These are phyloP conservation scores for Plasmodium ovale DNA, from an alignment of 169 alveolate genomes.

Conservation along the genomic window DNA sequence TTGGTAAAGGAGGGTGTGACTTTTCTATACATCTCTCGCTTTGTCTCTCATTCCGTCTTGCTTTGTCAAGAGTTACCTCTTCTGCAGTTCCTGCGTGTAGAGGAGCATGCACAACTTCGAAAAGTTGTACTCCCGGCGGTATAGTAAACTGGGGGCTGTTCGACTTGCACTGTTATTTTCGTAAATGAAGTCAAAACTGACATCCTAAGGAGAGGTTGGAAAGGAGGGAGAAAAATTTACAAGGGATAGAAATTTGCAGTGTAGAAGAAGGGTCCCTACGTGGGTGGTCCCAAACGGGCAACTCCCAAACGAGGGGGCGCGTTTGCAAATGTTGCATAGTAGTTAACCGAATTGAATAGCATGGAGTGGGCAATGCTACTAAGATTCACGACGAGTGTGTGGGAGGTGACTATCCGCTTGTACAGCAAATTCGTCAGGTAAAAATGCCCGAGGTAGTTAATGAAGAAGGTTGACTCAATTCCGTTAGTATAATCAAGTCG, in stretches of 20 bases:
- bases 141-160: slow-evolving; percentile 27
- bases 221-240: background rate
- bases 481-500: slow-evolving; percentile 43
- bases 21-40: background rate
- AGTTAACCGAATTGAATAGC: slow-evolving; percentile 17
- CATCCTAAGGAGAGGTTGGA: slow-evolving; percentile 21
- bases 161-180: background rate
- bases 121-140: slow-evolving; percentile 59
- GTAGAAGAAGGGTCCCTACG: too few species aligned
- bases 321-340: too few species aligned
- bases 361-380: slow-evolving; percentile 64
- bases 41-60: background rate
- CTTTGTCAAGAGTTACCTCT: slow-evolving; percentile 12
- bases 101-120: slow-evolving; percentile 70
- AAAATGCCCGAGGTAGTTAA: slow-evolving; percentile 73
- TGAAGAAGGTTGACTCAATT: slow-evolving; percentile 32
- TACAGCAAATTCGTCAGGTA: slow-evolving; percentile 37
- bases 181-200: slow-evolving; percentile 24
- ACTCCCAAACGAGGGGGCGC: too few species aligned
- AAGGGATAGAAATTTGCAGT: too few species aligned
- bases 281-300: too few species aligned
- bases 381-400: slow-evolving; percentile 46
- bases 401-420: slow-evolving; percentile 26
- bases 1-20: too few species aligned
- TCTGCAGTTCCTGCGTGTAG: slow-evolving; percentile 60